Conservation (phyloP, 371 early-diverging fungal genomes). For the Saksenaea oblongispora region DNA sequence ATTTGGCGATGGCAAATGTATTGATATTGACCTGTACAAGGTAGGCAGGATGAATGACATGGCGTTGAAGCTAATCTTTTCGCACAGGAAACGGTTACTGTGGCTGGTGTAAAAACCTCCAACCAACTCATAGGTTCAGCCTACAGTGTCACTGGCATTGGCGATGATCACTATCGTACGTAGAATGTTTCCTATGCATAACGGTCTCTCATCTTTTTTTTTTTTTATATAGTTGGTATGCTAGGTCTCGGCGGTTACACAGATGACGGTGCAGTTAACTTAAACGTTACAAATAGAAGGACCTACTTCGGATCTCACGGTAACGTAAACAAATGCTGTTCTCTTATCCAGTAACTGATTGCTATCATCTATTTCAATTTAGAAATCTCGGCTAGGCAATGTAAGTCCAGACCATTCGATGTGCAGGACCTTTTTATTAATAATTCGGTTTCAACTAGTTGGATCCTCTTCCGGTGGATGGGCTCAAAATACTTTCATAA, state of each 20-base stretch:
- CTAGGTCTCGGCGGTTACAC: slow-evolving; percentile 44
- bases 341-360: background rate
- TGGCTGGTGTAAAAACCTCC: slow-evolving; percentile 37
- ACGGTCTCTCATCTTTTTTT: background rate
- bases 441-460: background rate
- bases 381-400: slow-evolving; percentile 9
- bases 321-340: background rate
- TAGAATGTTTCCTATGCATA: background rate
- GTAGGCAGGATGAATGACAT: too few species aligned
- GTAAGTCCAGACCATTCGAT: slow-evolving; percentile 11
- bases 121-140: slow-evolving; percentile 46
- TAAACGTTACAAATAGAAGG: background rate
- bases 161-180: slow-evolving; percentile 42
- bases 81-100: slow-evolving; percentile 38
- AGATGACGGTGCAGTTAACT: slow-evolving; percentile 36
- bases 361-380: background rate
- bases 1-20: slow-evolving; percentile 41
- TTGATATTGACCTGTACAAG: slow-evolving; percentile 41
- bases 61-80: background rate
- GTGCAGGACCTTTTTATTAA: background rate
- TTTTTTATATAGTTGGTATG: slow-evolving; percentile 10
- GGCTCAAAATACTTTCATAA: background rate
- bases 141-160: slow-evolving; percentile 41
- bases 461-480: background rate
- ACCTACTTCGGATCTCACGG: background rate